Percentiles rank a stretch among this genome's conserved stretches.
Conservation (phyloP, 306 rosid species). For the Cicer arietinum region DNA sequence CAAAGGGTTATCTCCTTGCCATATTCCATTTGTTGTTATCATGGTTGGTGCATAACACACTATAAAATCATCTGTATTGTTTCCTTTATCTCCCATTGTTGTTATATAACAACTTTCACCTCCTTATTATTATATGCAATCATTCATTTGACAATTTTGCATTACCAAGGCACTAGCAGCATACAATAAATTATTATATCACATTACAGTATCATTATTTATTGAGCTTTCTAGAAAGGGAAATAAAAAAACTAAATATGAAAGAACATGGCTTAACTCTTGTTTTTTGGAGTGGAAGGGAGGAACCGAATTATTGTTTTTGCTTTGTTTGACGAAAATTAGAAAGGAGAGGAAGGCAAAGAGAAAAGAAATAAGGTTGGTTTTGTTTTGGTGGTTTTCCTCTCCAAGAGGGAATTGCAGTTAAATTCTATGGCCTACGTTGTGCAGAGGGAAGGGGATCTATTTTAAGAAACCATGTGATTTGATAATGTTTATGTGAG, state of each 20-base stretch:
- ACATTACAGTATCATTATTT: neutral
- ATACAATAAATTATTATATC: constrained; percentile 1
- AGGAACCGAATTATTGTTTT: neutral
- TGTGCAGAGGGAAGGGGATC: constrained; percentile 17
- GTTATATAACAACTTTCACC: constrained; percentile 23
- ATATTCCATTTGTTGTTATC: constrained; percentile 92
- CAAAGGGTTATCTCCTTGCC: constrained; percentile 97
- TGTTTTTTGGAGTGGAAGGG: constrained; percentile 11
- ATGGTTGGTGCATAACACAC: constrained; percentile 86
- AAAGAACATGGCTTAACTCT: neutral
- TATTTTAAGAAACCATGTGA: constrained; percentile 45
- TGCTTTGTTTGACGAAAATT: constrained; percentile 24
- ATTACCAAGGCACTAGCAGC: constrained; percentile 26
- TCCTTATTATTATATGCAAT: constrained; percentile 23
- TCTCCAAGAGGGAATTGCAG: constrained; percentile 46
- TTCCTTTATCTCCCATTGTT: constrained; percentile 33
- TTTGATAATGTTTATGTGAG: constrained; percentile 27
- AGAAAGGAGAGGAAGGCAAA: constrained; percentile 34
- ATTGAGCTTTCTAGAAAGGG: constrained; percentile 10
- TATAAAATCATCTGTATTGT: constrained; percentile 47
- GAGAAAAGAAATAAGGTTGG: constrained; percentile 32
- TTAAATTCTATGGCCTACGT: constrained; percentile 43
- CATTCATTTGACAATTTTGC: constrained; percentile 33
- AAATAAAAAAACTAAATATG: neutral
- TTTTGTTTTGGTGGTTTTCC: constrained; percentile 55